Base-by-base conservation (phyloP, 2,329 filamentous ascomycete species). In the Hypoxylon sp. region DNA sequence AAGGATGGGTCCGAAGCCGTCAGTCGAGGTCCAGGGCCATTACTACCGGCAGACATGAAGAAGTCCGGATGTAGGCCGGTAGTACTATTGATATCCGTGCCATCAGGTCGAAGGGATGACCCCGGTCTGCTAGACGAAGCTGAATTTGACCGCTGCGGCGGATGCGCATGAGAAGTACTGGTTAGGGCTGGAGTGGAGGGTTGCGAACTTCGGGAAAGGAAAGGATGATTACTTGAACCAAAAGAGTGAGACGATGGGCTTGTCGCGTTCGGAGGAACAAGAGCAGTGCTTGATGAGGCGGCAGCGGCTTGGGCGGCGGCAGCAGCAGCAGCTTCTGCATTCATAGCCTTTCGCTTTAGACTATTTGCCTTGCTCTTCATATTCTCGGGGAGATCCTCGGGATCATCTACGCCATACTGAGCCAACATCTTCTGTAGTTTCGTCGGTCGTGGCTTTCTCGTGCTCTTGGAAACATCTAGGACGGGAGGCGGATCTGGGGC, bases 351-450 rank as follows among this genome's bases (percentile, higher is more conserved):
- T 26, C 92, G 89, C 70, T 93, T 92, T 5, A 90, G 80, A 69
- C 87, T 90, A 69, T 92, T 90, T 0, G 91, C 90, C 78, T 97
- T 97, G 3, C 92, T 89, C 70, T 93, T 91, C 68, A 94, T 87
- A 72, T 92, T 90, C 68, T 94, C 90, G 0, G 96, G 96, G 3
- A 99, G 85, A 72, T 98, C 93, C 59, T 98, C 95, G 0, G 94
- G 93, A 72, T 97, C 94, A 3, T 94, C 91, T 11, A 98, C 93
- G 1, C 94, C 94, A 68, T 96, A 89, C 74, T 96, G 92, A 1
- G 90, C 90, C 84, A 99, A 91, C 75, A 98, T 88, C 83, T 98
- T 98, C 80, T 98, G 95, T 72, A 98, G 88, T 81, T 99, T 99
- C 0, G 96, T 99, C 8, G 96, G 96, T 8, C 96, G 90, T 44